Percentiles rank a stretch among this genome's conserved stretches.
These are phyloP conservation scores for Fusarium anthophilum DNA, from an alignment of 2,329 filamentous ascomycete species.

Conservation along the genomic window DNA sequence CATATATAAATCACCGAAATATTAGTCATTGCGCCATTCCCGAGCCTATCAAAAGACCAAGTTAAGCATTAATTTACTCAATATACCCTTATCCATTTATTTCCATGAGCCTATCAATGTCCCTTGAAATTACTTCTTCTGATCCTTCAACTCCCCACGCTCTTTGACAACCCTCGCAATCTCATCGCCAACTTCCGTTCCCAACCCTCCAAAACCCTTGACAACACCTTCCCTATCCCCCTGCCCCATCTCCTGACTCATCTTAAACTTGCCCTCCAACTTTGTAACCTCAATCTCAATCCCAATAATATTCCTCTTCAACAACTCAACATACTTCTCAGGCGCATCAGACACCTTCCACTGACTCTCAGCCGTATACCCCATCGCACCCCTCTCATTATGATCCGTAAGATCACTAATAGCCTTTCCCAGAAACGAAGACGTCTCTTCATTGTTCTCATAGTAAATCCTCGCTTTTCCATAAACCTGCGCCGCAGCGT, in stretches of 20 bases:
- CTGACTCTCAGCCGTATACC: conserved; percentile 51
- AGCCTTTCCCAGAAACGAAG: conserved; percentile 56
- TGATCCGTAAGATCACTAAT: conserved; percentile 61
- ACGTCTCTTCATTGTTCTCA: conserved; percentile 57
- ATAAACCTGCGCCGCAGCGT: conserved; percentile 71
- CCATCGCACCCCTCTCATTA: conserved; percentile 65
- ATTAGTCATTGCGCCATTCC: too few species aligned
- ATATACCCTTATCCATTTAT: too few species aligned
- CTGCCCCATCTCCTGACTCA: conserved; percentile 67
- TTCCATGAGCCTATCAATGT: background rate
- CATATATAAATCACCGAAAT: too few species aligned
- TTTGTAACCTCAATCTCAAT: conserved; percentile 65
- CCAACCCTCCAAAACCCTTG: conserved; percentile 58
- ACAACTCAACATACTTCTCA: conserved; percentile 61
- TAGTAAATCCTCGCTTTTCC: conserved; percentile 64
- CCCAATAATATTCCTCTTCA: conserved; percentile 68
- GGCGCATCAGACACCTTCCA: conserved; percentile 70
- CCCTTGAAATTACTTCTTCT: background rate
- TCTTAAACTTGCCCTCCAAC: conserved; percentile 70
- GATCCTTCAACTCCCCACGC: conserved; percentile 16
- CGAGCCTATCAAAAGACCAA: background rate
- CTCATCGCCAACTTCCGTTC: conserved; percentile 39
- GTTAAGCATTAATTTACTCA: background rate
- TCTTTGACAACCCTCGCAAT: conserved; percentile 45
- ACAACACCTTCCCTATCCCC: conserved; percentile 66